A percentile compares a stretch with the other conserved stretches of the same genome.
Evolutionary conservation across 371 early-diverging fungal genomes (phyloP).

Genomic region (Paraphysoderma sedebokerense): DNA sequence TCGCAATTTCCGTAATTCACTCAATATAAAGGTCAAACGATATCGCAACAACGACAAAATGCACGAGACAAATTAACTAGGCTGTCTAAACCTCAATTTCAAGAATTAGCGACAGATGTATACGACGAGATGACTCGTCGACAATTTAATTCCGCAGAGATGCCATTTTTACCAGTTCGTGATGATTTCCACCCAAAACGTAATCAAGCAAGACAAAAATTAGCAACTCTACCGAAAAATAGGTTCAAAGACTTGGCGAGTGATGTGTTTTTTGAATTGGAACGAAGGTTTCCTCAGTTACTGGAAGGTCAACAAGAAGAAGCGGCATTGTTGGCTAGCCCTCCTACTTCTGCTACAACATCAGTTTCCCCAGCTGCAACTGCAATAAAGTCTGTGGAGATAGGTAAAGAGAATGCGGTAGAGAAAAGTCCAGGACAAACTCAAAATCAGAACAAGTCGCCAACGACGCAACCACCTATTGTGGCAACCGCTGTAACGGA

Average conservation of each 20-base stretch:
- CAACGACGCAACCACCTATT: neutral
- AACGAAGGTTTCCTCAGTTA: conserved; percentile 42
- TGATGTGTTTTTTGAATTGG: conserved; percentile 76
- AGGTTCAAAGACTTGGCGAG: conserved; percentile 82
- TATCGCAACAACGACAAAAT: conserved; percentile 7
- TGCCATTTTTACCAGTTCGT: conserved; percentile 65
- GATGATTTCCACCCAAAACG: conserved; percentile 84
- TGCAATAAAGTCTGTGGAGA: too few species aligned
- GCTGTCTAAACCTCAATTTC: conserved; percentile 67
- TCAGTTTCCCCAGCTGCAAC: neutral
- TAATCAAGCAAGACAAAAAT: conserved; percentile 91
- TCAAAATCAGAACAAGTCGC: neutral
- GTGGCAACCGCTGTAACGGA: neutral
- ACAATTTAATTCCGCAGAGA: conserved; percentile 35
- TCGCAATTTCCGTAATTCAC: neutral
- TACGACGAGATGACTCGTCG: conserved; percentile 82
- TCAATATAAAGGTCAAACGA: neutral
- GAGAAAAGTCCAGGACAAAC: neutral
- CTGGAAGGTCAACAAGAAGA: neutral
- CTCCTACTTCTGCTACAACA: neutral
- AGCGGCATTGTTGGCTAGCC: conserved; percentile 2
- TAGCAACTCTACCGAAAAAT: conserved; percentile 66
- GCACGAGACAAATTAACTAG: conserved; percentile 75
- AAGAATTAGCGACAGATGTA: conserved; percentile 87
- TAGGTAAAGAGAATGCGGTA: neutral